phyloP scores from a whole-genome alignment of 2,329 filamentous ascomycete species.

The Colletotrichum navitas region DNA sequence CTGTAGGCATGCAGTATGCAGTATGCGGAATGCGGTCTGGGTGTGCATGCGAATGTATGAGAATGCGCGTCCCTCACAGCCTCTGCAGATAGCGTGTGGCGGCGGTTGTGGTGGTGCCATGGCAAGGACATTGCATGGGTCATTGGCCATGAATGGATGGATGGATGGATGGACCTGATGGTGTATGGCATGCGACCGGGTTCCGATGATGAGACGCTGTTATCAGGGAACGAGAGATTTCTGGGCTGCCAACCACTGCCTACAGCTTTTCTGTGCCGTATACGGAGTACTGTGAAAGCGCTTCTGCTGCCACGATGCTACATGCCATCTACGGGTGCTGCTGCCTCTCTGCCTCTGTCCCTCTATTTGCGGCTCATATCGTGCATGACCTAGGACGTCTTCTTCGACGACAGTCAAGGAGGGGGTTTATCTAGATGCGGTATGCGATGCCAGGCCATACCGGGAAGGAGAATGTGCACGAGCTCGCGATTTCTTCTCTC shows the following conservation, averaged over 20 bases:
- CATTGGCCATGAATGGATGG: background rate
- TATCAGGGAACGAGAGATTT: constrained; percentile 24
- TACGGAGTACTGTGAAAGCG: background rate
- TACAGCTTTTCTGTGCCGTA: background rate
- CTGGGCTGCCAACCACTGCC: background rate
- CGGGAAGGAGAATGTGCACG: background rate
- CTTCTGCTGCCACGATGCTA: constrained; percentile 7
- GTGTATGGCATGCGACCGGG: constrained; percentile 22
- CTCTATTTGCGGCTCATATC: background rate
- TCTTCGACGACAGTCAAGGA: background rate
- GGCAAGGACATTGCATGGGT: constrained; percentile 3
- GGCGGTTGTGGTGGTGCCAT: constrained; percentile 1
- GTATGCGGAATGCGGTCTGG: constrained; percentile 41
- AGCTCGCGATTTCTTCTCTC: background rate
- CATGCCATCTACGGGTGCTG: background rate
- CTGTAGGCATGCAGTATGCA: constrained; percentile 37
- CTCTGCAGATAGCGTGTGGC: background rate
- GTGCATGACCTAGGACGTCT: background rate
- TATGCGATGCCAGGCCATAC: background rate
- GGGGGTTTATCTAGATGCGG: constrained; percentile 4
- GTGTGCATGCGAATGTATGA: constrained; percentile 37
- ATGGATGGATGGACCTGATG: constrained; percentile 1
- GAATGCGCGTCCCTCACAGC: constrained; percentile 12
- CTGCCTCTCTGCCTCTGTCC: background rate
- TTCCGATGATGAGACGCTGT: constrained; percentile 40